phyloP scores from a whole-genome alignment of 2,329 filamentous ascomycete genomes.

The Hypoxylon sp. region DNA sequence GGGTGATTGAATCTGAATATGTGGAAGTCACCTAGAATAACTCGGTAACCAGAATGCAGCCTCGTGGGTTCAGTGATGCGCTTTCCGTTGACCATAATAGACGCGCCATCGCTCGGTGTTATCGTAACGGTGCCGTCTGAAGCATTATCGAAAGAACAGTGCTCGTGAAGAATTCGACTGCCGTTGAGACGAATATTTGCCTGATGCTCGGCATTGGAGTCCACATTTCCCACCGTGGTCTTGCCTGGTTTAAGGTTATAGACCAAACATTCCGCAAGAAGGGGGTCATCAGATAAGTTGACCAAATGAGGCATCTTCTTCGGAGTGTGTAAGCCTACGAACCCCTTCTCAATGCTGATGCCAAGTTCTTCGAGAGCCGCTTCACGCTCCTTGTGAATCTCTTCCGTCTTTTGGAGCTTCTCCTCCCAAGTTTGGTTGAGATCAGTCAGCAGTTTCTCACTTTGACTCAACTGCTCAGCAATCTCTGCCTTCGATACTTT shows the following conservation, averaged over 20 bases:
- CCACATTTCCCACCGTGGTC: constrained; percentile 94
- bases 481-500: constrained; percentile 99
- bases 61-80: constrained; percentile 87
- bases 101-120: constrained; percentile 88
- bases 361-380: constrained; percentile 94
- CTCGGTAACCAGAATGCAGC: constrained; percentile 89
- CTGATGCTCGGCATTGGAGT: constrained; percentile 78
- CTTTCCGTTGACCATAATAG: constrained; percentile 97
- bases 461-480: constrained; percentile 93
- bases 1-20: constrained; percentile 99
- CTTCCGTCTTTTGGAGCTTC: constrained; percentile 92
- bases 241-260: constrained; percentile 98
- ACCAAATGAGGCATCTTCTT: constrained; percentile 99
- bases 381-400: constrained; percentile 97
- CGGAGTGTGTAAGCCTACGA: constrained; percentile 92
- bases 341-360: constrained; percentile 99
- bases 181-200: constrained; percentile 95
- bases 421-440: constrained; percentile 99
- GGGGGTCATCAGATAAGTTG: constrained; percentile 93
- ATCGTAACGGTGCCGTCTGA: constrained; percentile 92
- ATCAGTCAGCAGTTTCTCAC: constrained; percentile 94
- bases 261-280: constrained; percentile 94
- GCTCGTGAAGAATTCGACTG: constrained; percentile 89
- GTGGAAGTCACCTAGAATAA: constrained; percentile 97
- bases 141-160: constrained; percentile 91